Evolutionary conservation across 225 moss, liverwort and hornwort genomes (phyloP).

Genomic region (Straminergon stramineum): DNA sequence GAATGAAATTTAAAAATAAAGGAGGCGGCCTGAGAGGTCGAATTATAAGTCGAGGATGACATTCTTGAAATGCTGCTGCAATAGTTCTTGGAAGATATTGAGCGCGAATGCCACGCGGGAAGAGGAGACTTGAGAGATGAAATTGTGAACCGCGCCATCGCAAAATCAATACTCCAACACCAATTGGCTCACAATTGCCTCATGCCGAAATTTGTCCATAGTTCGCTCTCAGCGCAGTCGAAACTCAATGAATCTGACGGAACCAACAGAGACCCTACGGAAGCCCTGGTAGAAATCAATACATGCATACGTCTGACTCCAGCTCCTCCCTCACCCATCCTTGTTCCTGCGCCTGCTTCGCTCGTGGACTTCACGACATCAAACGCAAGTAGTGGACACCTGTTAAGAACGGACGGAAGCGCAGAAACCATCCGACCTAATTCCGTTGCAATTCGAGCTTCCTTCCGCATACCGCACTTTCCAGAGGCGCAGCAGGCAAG

Average conservation of each 20-base stretch:
- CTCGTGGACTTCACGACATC: neutral
- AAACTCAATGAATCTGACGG: neutral
- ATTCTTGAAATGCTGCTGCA: neutral
- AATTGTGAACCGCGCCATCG: slow-evolving; percentile 20
- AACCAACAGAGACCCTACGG: neutral
- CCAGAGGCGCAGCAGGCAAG: neutral
- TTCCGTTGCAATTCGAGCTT: too few species aligned
- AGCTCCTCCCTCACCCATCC: neutral
- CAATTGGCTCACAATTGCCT: neutral
- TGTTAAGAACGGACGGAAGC: neutral
- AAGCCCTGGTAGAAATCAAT: neutral
- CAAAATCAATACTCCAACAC: neutral
- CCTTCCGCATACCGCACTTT: too few species aligned
- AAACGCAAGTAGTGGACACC: neutral
- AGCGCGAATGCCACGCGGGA: neutral
- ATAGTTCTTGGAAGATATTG: neutral
- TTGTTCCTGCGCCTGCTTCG: neutral
- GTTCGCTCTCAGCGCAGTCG: neutral
- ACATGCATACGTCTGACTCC: neutral
- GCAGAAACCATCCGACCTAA: neutral
- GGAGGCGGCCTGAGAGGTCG: neutral
- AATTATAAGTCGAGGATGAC: neutral
- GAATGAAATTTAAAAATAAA: neutral
- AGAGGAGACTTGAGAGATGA: slow-evolving; percentile 14
- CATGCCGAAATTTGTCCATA: neutral